Evolutionary conservation across 495 filamentous ascomycete species (phyloP).

Genomic region (Daldinia concentrica): DNA sequence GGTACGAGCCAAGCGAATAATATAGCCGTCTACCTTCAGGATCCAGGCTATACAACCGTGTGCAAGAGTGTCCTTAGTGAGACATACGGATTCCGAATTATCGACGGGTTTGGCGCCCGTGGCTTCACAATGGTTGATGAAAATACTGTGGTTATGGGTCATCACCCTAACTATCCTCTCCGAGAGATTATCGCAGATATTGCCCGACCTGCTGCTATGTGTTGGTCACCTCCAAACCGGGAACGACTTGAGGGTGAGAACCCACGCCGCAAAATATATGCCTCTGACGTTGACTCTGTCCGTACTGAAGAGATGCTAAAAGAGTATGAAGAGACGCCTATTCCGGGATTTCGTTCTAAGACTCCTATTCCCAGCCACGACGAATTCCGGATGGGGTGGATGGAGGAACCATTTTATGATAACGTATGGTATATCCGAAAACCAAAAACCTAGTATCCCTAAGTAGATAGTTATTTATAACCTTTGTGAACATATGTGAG

Average conservation of each 20-base stretch:
- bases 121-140: conserved; percentile 45
- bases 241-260: not conserved
- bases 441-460: too few species aligned
- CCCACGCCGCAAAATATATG: too few species aligned
- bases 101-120: conserved; percentile 1
- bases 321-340: not conserved
- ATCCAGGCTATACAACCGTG: not conserved
- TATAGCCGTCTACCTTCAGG: conserved; percentile 11
- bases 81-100: not conserved
- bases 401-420: not conserved
- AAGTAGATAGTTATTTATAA: too few species aligned
- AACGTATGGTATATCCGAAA: conserved; percentile 16
- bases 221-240: conserved; percentile 24
- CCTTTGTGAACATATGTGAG: too few species aligned
- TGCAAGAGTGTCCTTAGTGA: not conserved
- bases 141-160: conserved; percentile 33
- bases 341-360: not conserved
- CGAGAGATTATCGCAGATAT: conserved; percentile 45
- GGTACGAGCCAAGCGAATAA: not conserved
- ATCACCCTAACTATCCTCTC: conserved; percentile 32
- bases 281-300: not conserved
- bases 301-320: conserved; percentile 2
- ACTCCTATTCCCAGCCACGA: not conserved
- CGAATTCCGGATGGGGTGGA: too few species aligned
- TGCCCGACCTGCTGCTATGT: conserved; percentile 43